These are phyloP conservation scores for Solanum chmielewskii DNA, from an alignment of 257 asterid genomes.

Conservation along the genomic window DNA sequence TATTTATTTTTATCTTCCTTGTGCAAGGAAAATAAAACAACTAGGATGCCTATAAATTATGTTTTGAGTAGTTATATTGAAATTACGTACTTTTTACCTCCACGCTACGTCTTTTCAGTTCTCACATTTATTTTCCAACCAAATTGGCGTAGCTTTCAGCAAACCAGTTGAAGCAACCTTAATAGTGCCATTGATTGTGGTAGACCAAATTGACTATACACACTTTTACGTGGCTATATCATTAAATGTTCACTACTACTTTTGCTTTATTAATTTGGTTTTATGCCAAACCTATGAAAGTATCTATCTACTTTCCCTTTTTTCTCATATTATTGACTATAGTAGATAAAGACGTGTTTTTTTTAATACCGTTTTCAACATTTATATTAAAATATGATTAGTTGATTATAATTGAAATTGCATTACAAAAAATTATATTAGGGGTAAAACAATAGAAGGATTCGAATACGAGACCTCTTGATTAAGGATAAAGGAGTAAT, in stretches of 20 bases:
- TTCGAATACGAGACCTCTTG: neutral
- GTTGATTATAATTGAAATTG: no score
- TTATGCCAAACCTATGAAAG: neutral
- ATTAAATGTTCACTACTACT: neutral
- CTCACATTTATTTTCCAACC: neutral
- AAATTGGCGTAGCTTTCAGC: neutral
- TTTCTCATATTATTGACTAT: neutral
- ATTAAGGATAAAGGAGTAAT: no score
- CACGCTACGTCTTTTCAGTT: neutral
- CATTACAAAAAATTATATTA: rapidly evolving
- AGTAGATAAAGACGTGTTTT: neutral
- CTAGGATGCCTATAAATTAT: no score
- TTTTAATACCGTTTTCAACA: no score
- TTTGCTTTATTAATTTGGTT: neutral
- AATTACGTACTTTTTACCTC: neutral
- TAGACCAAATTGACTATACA: neutral
- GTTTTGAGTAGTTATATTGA: rapidly evolving
- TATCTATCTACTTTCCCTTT: neutral
- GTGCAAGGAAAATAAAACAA: neutral
- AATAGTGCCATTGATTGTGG: neutral
- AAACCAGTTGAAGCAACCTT: neutral
- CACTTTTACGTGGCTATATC: neutral
- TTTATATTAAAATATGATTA: no score
- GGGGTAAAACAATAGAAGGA: no score
- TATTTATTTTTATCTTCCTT: neutral